Base-by-base conservation (phyloP, 495 filamentous ascomycete species). In the Hypoxylon lienhwacheense region DNA sequence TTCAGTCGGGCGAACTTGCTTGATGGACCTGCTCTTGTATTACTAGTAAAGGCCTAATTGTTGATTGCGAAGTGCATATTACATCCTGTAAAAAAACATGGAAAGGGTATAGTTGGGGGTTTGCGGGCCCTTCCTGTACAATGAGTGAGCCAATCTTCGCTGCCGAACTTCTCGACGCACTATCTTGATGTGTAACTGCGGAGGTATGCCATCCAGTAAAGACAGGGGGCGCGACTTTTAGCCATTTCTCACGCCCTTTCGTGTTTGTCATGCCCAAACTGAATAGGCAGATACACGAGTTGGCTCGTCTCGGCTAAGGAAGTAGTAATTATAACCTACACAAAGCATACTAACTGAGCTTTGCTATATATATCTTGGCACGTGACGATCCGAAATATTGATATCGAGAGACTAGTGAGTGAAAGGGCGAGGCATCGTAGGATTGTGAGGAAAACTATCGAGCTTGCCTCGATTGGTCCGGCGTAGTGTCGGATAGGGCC, bases 401-500 rank as follows among this genome's bases (percentile, higher is more conserved):
- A 53, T 49, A 47, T 31, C 40, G 41, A 31, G 10, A 12, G 41
- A 14, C n/a, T 51, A n/a, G 48, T 41, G 21, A 42, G 25, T 19
- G 46, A 29, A 51, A 49, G 32, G 24, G 53, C 48, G 43, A 58
- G 22, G 26, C 40, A 50, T 59, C 54, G 59, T 21, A 58, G 54
- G 48, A 63, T 50, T 53, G 54, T 36, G 48, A 63, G 36, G 41
- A 29, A 53, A 48, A 59, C 42, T 49, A 25, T 46, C 59, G n/a
- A 54, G 33, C 53, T 48, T 50, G 49, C 28, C 33, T 63, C 54
- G 59, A 63, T 59, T 58, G 55, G 65, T 55, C 63, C 56, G 65
- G 61, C 58, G 58, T 49, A 61, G 59, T 58, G 62, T 58, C 59
- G 59, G 52, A 56, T 61, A 63, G 52, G 61, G 65, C 51, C 65